These are phyloP conservation scores for Candida verbasci DNA, from an alignment of 805 yeast species.

Conservation along the genomic window DNA sequence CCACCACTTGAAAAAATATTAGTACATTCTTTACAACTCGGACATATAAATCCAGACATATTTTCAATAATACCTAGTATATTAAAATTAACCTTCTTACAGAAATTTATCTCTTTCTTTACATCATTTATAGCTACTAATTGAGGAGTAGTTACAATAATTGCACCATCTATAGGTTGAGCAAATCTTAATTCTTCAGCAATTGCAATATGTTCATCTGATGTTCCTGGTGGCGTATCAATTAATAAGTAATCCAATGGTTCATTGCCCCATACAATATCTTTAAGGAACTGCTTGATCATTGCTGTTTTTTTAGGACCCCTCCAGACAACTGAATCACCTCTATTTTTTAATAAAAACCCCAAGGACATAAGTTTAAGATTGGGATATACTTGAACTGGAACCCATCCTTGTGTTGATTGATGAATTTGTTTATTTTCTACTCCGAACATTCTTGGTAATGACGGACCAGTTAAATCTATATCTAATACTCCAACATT, in stretches of 20 bases:
- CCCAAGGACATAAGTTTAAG: conserved; percentile 83
- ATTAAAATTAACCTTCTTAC: conserved; percentile 75
- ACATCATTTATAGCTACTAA: conserved; percentile 92
- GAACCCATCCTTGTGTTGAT: conserved; percentile 84
- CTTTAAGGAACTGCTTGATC: conserved; percentile 89
- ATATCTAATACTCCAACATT: conserved; percentile 94
- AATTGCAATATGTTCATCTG: conserved; percentile 95
- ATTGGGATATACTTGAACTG: conserved; percentile 51
- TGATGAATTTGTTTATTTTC: conserved; percentile 80
- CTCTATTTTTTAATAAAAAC: conserved; percentile 76
- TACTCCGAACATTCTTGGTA: conserved; percentile 94
- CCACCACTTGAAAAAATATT: conserved; percentile 93
- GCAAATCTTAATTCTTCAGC: conserved; percentile 81
- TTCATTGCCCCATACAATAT: conserved; percentile 77
- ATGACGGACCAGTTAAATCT: conserved; percentile 93
- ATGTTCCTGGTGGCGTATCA: conserved; percentile 98
- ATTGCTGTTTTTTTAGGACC: conserved; percentile 98
- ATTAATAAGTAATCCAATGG: conserved; percentile 71
- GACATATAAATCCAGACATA: conserved; percentile 96
- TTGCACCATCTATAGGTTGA: conserved; percentile 78
- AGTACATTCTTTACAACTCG: conserved; percentile 87
- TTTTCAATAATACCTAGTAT: conserved; percentile 89
- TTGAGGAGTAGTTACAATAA: conserved; percentile 96
- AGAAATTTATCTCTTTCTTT: conserved; percentile 87
- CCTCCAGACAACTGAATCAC: conserved; percentile 93